These are phyloP conservation scores for Solanum aculeatissimum DNA, from an alignment of 305 asterid species.

Conservation along the genomic window DNA sequence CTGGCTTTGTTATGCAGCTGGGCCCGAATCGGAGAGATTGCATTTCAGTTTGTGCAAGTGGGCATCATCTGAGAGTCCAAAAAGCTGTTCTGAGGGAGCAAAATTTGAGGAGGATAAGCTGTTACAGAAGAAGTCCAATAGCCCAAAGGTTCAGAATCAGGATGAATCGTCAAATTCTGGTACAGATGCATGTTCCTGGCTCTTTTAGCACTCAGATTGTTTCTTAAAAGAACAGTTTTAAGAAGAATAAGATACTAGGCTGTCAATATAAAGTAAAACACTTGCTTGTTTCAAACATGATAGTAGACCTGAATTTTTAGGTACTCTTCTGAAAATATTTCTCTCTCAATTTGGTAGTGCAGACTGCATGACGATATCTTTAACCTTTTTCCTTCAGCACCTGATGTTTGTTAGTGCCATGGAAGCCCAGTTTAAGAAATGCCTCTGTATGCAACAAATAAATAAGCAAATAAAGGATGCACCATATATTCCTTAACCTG, in stretches of 20 bases:
- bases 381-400: not conserved
- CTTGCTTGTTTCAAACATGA: not conserved
- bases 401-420: not conserved
- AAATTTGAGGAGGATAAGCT: conserved; percentile 34
- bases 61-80: conserved; percentile 39
- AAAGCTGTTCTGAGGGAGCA: conserved; percentile 22
- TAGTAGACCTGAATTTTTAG: not conserved
- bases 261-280: not conserved
- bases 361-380: not conserved
- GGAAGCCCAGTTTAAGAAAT: not conserved
- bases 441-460: not conserved
- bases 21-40: conserved; percentile 16
- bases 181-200: conserved; percentile 1
- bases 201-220: not conserved
- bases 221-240: not conserved
- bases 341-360: not conserved
- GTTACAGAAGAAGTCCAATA: conserved; percentile 18
- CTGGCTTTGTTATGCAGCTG: conserved; percentile 17
- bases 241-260: not conserved
- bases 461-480: not conserved
- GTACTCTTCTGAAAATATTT: not conserved
- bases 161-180: conserved; percentile 22
- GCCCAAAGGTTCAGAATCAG: conserved; percentile 15
- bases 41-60: conserved; percentile 58
- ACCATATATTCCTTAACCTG: not conserved